Conservation (phyloP, 495 filamentous ascomycete species). For the Penicillium verhagenii region DNA sequence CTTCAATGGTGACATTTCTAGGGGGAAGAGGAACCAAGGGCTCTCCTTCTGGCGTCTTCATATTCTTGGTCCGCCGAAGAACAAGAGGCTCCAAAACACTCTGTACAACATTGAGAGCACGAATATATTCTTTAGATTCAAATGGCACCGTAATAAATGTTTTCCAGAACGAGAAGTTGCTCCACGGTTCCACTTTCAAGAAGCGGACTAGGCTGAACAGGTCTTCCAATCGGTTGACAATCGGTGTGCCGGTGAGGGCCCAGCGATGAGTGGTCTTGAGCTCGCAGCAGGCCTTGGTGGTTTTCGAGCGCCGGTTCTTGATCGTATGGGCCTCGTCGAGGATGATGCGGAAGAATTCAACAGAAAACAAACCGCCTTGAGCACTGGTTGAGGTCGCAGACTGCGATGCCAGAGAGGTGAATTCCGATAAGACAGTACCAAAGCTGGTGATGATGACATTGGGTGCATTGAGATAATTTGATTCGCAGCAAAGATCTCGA, state of each 20-base stretch:
- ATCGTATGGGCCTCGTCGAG: slow-evolving; percentile 94
- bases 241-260: slow-evolving; percentile 93
- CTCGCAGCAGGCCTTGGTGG: slow-evolving; percentile 89
- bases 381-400: slow-evolving; percentile 53
- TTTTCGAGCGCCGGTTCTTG: slow-evolving; percentile 87
- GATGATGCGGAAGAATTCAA: slow-evolving; percentile 92
- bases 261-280: slow-evolving; percentile 82
- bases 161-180: slow-evolving; percentile 97
- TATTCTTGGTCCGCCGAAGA: slow-evolving; percentile 92
- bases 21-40: slow-evolving; percentile 84
- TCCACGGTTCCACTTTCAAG: slow-evolving; percentile 92
- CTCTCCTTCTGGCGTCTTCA: slow-evolving; percentile 91
- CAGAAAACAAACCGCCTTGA: slow-evolving; percentile 77
- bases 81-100: slow-evolving; percentile 94
- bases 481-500: slow-evolving; percentile 66
- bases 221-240: slow-evolving; percentile 95
- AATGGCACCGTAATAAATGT: slow-evolving; percentile 98
- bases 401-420: slow-evolving; percentile 60
- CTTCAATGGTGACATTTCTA: slow-evolving; percentile 75
- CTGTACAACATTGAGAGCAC: slow-evolving; percentile 94
- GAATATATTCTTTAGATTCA: slow-evolving; percentile 88
- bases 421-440: slow-evolving; percentile 88
- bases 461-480: slow-evolving; percentile 73
- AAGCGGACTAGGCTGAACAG: slow-evolving; percentile 94
- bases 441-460: slow-evolving; percentile 96